A percentile compares a stretch with the other conserved stretches of the same genome.
phyloP scores from a whole-genome alignment of 2,329 filamentous ascomycete species.

The Thielaviopsis ethacetica region DNA sequence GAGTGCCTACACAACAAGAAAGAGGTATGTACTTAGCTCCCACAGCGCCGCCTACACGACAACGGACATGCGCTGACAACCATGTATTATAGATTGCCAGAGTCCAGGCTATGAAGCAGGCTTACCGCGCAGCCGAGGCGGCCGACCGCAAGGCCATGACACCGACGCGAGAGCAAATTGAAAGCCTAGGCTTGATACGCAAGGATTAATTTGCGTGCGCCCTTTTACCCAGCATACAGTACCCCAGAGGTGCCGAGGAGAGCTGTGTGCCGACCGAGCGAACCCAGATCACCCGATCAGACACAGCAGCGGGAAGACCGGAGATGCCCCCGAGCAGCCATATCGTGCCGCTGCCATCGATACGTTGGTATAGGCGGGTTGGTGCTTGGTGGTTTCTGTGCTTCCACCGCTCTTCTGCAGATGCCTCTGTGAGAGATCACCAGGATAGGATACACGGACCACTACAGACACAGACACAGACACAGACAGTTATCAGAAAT shows the following conservation, averaged over 20 bases:
- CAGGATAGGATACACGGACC: not conserved
- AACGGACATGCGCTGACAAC: not conserved
- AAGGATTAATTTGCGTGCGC: slow-evolving; percentile 57
- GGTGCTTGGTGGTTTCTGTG: not conserved
- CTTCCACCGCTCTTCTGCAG: not conserved
- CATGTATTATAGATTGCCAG: slow-evolving; percentile 57
- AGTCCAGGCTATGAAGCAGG: slow-evolving; percentile 61
- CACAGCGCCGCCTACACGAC: not conserved
- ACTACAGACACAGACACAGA: slow-evolving; percentile 3
- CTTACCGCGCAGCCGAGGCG: slow-evolving; percentile 66
- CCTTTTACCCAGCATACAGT: not conserved
- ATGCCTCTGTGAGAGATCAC: not conserved
- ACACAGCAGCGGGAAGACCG: not conserved
- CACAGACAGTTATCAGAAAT: slow-evolving; percentile 11
- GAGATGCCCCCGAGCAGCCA: not conserved
- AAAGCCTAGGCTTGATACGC: slow-evolving; percentile 67
- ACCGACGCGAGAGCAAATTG: slow-evolving; percentile 76
- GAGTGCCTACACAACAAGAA: slow-evolving; percentile 98
- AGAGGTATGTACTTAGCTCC: slow-evolving; percentile 59
- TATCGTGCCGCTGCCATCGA: too few relatives aligned
- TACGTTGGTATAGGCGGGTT: too few relatives aligned
- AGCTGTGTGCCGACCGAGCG: not conserved
- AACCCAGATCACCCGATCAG: not conserved
- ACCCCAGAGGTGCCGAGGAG: not conserved
- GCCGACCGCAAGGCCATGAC: slow-evolving; percentile 45